These are phyloP conservation scores for Lipomyces kockii DNA, from an alignment of 805 yeast genomes.

Conservation along the genomic window DNA sequence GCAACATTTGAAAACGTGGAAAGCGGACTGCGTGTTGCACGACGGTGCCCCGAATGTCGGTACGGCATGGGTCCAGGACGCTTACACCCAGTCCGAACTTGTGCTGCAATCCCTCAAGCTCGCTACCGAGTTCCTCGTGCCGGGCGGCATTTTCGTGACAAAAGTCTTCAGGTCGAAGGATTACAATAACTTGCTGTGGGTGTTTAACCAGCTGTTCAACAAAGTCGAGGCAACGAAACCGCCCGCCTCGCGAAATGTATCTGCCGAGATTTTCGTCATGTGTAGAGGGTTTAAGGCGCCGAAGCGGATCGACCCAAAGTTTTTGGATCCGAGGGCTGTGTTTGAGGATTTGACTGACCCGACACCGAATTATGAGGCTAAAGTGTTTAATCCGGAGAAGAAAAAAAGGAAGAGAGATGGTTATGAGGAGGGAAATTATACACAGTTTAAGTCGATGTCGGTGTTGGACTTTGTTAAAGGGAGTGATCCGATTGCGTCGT, in stretches of 20 bases:
- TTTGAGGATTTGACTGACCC: slow-evolving; percentile 82
- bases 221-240: slow-evolving; percentile 99
- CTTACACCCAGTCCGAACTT: slow-evolving; percentile 95
- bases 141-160: slow-evolving; percentile 95
- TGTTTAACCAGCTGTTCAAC: slow-evolving; percentile 91
- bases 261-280: slow-evolving; percentile 98
- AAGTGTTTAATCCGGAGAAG: slow-evolving; percentile 92
- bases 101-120: slow-evolving; percentile 90
- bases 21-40: slow-evolving; percentile 89
- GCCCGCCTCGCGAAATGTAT: slow-evolving; percentile 97
- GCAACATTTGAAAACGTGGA: slow-evolving; percentile 98
- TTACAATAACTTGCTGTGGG: slow-evolving; percentile 97
- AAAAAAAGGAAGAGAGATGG: slow-evolving; percentile 91
- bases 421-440: slow-evolving; percentile 91
- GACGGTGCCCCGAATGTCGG: slow-evolving; percentile 99
- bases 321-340: slow-evolving; percentile 89
- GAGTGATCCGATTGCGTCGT: slow-evolving; percentile 79
- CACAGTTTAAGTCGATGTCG: slow-evolving; percentile 69
- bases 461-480: slow-evolving; percentile 79
- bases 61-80: slow-evolving; percentile 99
- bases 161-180: slow-evolving; percentile 98
- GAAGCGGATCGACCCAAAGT: slow-evolving; percentile 87
- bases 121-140: slow-evolving; percentile 88
- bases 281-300: slow-evolving; percentile 97
- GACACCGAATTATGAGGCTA: slow-evolving; percentile 74